A percentile compares a stretch with the other conserved stretches of the same genome.
These are phyloP conservation scores for Yamadazyma paraphyllophila DNA, from an alignment of 805 yeast genomes.

Conservation along the genomic window DNA sequence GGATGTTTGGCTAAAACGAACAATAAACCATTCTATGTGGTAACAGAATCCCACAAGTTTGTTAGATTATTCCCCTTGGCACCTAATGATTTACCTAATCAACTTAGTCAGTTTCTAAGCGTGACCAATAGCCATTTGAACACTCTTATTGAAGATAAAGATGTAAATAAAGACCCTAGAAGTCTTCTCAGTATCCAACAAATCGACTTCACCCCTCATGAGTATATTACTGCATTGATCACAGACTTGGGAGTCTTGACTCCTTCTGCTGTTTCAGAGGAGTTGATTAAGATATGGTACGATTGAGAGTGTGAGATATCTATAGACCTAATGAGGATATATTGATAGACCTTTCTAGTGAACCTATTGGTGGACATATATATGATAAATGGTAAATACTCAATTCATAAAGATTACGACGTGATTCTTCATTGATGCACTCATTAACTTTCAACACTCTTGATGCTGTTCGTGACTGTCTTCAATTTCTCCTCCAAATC, in stretches of 20 bases:
- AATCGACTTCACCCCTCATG: constrained; percentile 94
- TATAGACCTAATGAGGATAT: no score
- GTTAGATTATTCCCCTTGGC: constrained; percentile 94
- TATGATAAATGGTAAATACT: constrained; percentile 4
- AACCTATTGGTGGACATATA: background rate
- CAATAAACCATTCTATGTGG: constrained; percentile 90
- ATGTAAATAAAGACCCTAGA: background rate
- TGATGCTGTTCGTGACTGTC: background rate
- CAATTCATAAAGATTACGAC: no score
- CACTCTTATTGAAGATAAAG: background rate
- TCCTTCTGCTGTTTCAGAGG: constrained; percentile 98
- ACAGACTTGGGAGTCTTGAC: constrained; percentile 96
- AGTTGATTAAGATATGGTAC: constrained; percentile 96
- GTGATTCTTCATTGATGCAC: background rate
- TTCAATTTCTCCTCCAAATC: constrained; percentile 36
- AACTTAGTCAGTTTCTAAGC: constrained; percentile 23
- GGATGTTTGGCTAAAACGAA: constrained; percentile 90
- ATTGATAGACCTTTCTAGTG: no score
- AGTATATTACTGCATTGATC: constrained; percentile 89
- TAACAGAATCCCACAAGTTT: constrained; percentile 92
- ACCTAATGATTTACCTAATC: constrained; percentile 81
- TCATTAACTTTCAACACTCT: background rate
- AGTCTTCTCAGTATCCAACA: constrained; percentile 30
- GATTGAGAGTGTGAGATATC: constrained; percentile 45
- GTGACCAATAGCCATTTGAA: constrained; percentile 20